Evolutionary conservation across 495 filamentous ascomycete genomes (phyloP).

Genomic region (Penicillium macrosclerotiorum): DNA sequence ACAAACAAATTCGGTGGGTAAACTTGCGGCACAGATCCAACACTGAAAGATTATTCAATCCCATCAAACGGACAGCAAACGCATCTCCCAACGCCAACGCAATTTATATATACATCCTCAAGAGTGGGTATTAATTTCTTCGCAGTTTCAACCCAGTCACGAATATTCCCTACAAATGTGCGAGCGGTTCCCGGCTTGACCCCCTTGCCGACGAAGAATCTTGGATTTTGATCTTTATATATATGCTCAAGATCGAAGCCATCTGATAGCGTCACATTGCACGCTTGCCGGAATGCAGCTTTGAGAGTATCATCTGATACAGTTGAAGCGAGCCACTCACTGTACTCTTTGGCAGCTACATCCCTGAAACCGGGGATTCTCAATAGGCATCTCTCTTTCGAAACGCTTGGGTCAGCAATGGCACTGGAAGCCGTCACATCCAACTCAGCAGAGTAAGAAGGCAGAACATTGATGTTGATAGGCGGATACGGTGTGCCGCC

Average conservation of each 20-base stretch:
- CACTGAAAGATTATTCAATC: no score
- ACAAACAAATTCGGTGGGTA: no score
- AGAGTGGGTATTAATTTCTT: slow-evolving; percentile 2
- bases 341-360: slow-evolving; percentile 23
- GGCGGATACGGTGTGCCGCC: slow-evolving; percentile 7
- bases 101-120: not conserved
- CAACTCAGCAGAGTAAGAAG: slow-evolving; percentile 3
- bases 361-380: slow-evolving; percentile 13
- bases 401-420: not conserved
- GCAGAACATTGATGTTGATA: slow-evolving; percentile 26
- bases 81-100: not conserved
- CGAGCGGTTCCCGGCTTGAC: slow-evolving; percentile 16
- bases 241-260: slow-evolving; percentile 26
- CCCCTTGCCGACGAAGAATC: slow-evolving; percentile 20
- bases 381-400: slow-evolving; percentile 6
- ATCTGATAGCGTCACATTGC: slow-evolving; percentile 17
- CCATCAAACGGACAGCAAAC: no score
- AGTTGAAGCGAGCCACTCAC: slow-evolving; percentile 22
- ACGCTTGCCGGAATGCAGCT: slow-evolving; percentile 22
- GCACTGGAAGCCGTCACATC: not conserved
- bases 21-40: no score
- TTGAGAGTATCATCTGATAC: slow-evolving; percentile 19
- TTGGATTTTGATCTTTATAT: slow-evolving; percentile 20
- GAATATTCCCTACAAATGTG: slow-evolving; percentile 24
- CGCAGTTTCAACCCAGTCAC: slow-evolving; percentile 18